Evolutionary conservation across 257 asterid species (phyloP).

Genomic region (Penstemon barbatus): DNA sequence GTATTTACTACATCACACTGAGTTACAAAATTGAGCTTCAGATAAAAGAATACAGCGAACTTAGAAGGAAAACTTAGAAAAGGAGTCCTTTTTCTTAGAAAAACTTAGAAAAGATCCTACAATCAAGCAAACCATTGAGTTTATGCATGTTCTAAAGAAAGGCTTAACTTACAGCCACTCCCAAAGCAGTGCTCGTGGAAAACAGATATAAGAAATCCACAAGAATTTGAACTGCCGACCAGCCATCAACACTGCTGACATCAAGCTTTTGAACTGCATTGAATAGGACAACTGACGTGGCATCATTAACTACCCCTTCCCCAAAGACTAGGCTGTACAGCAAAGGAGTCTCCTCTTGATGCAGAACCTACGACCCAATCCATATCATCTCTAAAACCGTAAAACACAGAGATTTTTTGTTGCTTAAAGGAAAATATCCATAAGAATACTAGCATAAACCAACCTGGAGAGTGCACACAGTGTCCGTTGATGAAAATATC

Average conservation of each 20-base stretch:
- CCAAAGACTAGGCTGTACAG: constrained; percentile 94
- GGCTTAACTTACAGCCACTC: constrained; percentile 64
- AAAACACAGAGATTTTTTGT: constrained; percentile 4
- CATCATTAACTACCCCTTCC: constrained; percentile 98
- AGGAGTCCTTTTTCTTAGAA: too few species aligned
- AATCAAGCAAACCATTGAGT: not conserved
- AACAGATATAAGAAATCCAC: constrained; percentile 76
- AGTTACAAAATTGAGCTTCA: not conserved
- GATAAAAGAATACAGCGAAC: not conserved
- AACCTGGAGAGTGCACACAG: constrained; percentile 97
- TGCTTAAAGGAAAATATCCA: constrained; percentile 19
- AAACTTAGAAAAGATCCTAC: too few species aligned
- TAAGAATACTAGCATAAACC: constrained; percentile 10
- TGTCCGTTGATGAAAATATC: constrained; percentile 90
- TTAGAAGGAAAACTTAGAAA: not conserved
- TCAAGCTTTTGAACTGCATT: constrained; percentile 90
- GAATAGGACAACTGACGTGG: constrained; percentile 91
- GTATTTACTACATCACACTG: not conserved
- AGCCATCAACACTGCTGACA: constrained; percentile 54
- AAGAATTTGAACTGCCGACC: constrained; percentile 58
- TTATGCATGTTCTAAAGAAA: not conserved
- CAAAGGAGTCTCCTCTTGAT: constrained; percentile 94
- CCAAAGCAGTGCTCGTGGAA: constrained; percentile 88
- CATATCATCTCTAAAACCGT: constrained; percentile 5
- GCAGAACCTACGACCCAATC: constrained; percentile 56